phyloP scores from a whole-genome alignment of 2,329 filamentous ascomycete genomes.

The Diatrype stigma region DNA sequence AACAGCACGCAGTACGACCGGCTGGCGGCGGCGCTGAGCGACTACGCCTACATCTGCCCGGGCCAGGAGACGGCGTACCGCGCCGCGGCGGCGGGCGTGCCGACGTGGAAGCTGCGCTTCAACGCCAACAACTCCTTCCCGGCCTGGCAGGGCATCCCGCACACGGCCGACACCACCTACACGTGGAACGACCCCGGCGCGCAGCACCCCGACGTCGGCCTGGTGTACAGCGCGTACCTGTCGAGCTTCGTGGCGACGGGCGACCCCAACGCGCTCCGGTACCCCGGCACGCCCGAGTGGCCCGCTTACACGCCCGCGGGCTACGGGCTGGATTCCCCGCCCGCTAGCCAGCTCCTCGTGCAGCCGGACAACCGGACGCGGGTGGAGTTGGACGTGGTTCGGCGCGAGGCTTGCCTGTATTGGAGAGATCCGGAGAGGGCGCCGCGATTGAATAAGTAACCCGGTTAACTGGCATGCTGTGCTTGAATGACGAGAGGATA shows the following conservation, averaged over 20 bases:
- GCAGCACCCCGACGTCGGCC: slow-evolving; percentile 33
- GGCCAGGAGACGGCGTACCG: slow-evolving; percentile 40
- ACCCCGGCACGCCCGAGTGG: slow-evolving; percentile 18
- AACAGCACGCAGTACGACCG: slow-evolving; percentile 42
- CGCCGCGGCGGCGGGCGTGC: slow-evolving; percentile 26
- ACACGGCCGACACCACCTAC: slow-evolving; percentile 32
- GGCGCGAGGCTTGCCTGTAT: slow-evolving; percentile 29
- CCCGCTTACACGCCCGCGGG: slow-evolving; percentile 21
- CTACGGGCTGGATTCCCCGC: slow-evolving; percentile 18
- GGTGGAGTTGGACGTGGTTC: slow-evolving; percentile 30
- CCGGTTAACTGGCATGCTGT: background rate
- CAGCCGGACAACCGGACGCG: slow-evolving; percentile 23
- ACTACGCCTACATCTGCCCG: slow-evolving; percentile 41
- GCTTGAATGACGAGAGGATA: no score
- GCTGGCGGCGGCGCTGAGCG: slow-evolving; percentile 38
- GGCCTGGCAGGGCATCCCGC: slow-evolving; percentile 33
- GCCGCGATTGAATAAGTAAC: slow-evolving; percentile 29
- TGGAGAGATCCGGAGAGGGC: slow-evolving; percentile 34
- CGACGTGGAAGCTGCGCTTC: slow-evolving; percentile 35
- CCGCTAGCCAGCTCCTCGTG: slow-evolving; percentile 28
- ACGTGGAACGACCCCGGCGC: slow-evolving; percentile 32
- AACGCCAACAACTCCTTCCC: slow-evolving; percentile 32
- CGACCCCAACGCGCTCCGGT: slow-evolving; percentile 27
- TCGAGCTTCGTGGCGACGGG: slow-evolving; percentile 33
- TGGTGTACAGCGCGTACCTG: slow-evolving; percentile 32